Evolutionary conservation across 768 basidiomycete genomes (phyloP), one percentile per base, ranked within the genome.

Genomic region (Lactarius pseudohatsudake): DNA sequence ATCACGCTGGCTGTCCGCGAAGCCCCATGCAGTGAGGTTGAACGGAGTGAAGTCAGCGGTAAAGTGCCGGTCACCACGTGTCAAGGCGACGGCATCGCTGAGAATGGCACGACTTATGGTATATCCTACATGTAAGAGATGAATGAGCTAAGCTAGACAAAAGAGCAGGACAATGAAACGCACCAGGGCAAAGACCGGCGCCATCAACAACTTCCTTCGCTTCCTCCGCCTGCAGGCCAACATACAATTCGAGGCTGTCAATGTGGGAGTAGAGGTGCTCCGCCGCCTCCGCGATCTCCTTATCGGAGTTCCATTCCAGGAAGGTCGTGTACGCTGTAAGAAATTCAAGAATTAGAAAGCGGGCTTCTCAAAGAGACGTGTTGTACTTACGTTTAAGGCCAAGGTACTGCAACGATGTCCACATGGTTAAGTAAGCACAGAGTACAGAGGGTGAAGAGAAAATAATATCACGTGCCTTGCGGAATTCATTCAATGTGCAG

Each of bases 71-170:
- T 94, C 92, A 36, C 92, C 92, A 61, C 92, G 87, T 57, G 90
- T 92, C 62, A 94, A 85, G 15, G 92, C 90, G 64, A 94, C 89
- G 34, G 92, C 92, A 72, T 94, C 92, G 68, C 86, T 85, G 40
- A 94, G 85, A 71, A 94, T 94, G 9, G 92, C 92, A 38, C 92
- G 86, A 71, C 89, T 89, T 72, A 92, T 85, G 11, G 92, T 94
- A 76, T 90, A 94, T 16, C 86, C 88, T 88, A 64, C 13, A 15
- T 22, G 28, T 2, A 20, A 40, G 38, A 9, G n/a, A 41, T 66
- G 41, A 36, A 11, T 13, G 36, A 11, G 36, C 36, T 38, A 36
- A 36, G 55, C 0, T n/a, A 13, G 38, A 34, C 4, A 20, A 10
- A 41, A 32, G 67, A 45, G 20, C 38, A 58, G 26, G 34, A 36